Percentiles rank a stretch among this genome's conserved stretches.
These are phyloP conservation scores for Chloroidium sp. DNA, from an alignment of 163 green algal species.

Conservation along the genomic window DNA sequence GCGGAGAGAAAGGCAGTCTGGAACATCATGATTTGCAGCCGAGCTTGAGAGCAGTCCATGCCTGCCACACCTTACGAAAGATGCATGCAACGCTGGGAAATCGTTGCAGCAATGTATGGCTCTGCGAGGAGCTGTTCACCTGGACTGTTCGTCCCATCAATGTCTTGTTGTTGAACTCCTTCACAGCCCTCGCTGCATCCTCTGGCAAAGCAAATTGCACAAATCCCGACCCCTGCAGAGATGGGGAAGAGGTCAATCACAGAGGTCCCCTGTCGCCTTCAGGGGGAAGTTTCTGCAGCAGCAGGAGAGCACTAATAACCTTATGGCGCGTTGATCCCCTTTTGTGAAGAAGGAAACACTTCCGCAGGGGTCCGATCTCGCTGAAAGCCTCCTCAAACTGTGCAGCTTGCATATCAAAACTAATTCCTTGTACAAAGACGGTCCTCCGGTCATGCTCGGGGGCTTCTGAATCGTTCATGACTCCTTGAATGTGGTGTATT, in stretches of 20 bases:
- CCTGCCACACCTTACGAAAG: neutral
- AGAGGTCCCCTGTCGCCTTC: neutral
- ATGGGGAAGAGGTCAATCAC: neutral
- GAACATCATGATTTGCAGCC: neutral
- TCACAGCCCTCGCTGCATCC: constrained; percentile 61
- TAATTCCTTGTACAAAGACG: neutral
- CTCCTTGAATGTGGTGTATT: too few relatives aligned
- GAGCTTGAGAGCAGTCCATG: neutral
- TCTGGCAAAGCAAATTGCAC: constrained; percentile 73
- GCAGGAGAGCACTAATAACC: neutral
- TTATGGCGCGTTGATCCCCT: constrained; percentile 23
- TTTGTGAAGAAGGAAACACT: constrained; percentile 65
- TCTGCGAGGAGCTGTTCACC: constrained; percentile 22
- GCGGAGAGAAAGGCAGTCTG: too few relatives aligned
- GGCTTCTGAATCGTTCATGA: too few relatives aligned
- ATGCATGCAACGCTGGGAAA: neutral
- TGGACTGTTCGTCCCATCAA: constrained; percentile 64
- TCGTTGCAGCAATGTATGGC: neutral
- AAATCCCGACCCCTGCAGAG: constrained; percentile 58
- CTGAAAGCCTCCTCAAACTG: constrained; percentile 38
- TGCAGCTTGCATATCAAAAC: neutral
- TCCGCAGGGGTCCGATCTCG: constrained; percentile 68
- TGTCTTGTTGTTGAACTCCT: constrained; percentile 51
- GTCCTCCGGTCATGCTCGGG: neutral
- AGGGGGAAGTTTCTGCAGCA: neutral